These are phyloP conservation scores for Heliamphora pulchella DNA, from an alignment of 179 eudicot species.

Conservation along the genomic window DNA sequence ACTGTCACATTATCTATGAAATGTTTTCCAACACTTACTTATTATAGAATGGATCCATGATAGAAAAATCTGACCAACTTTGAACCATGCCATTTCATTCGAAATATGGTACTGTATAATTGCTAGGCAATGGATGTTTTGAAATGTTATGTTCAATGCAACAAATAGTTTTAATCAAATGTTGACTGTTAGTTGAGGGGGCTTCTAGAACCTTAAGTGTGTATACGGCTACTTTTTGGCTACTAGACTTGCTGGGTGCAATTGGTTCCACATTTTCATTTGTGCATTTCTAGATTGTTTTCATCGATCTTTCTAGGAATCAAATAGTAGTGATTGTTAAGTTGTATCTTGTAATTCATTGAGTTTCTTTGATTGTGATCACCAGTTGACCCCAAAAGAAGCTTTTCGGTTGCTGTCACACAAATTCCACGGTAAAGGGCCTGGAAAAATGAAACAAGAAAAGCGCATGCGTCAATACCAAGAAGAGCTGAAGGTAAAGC, in stretches of 20 bases:
- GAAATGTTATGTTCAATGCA: neutral
- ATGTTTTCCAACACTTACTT: too few relatives aligned
- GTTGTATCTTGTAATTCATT: neutral
- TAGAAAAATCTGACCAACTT: neutral
- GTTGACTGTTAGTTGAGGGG: neutral
- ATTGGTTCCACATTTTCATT: neutral
- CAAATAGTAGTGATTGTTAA: neutral
- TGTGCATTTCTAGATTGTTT: neutral
- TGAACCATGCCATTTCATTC: neutral
- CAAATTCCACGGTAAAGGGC: slow-evolving; percentile 82
- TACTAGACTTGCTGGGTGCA: neutral
- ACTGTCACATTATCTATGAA: too few relatives aligned
- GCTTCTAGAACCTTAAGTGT: neutral
- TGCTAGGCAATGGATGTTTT: neutral
- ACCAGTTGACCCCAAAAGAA: slow-evolving; percentile 89
- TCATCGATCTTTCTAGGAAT: neutral
- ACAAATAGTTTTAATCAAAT: neutral
- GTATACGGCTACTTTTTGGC: neutral
- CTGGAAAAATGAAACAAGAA: slow-evolving; percentile 88
- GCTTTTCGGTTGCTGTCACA: slow-evolving; percentile 71
- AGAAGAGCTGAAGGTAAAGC: slow-evolving; percentile 73
- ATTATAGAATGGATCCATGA: neutral
- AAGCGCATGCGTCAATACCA: slow-evolving; percentile 73
- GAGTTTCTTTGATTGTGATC: slow-evolving; percentile 16
- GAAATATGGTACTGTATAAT: neutral